Evolutionary conservation across 2,329 filamentous ascomycete genomes (phyloP), one percentile per base, ranked within the genome.

Genomic region (Monosporascus sp.): DNA sequence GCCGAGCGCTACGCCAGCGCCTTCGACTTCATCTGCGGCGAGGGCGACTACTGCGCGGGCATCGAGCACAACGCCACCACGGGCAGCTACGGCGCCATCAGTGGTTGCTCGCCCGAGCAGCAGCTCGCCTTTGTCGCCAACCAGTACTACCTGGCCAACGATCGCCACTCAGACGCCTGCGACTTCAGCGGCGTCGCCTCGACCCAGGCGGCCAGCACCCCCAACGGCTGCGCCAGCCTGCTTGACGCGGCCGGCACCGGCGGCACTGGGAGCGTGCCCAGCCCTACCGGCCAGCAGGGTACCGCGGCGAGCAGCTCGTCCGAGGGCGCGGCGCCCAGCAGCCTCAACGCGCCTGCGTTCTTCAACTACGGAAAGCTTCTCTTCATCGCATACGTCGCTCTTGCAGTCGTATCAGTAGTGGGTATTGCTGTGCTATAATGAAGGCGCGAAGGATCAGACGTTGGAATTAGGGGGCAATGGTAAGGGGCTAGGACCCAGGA

Each of bases 61-160:
- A 91, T 94, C 72, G 75, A 72, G 59, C 79, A 78, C 61, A 87
- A 92, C 71, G 80, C 80, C 50, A 82, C 80, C 55, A 80, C 77
- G 20, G 90, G 88, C 65, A 74, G 79, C 56, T 94, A 89, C 71
- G 90, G 90, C 62, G 82, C 87, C 48, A 91, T 89, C 78, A 83
- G 84, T 71, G 90, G 91, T 84, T 95, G 90, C 78, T 77, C 78
- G 61, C 66, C 82, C 64, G 78, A 79, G 61, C 79, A 90, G 72
- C 83, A 91, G 79, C 82, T 95, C 41, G 83, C 82, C 54, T 91
- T 82, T 69, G 87, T 84, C 48, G 81, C 92, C 61, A 84, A 92
- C 75, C 73, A 82, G 62, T 93, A 92, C 79, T 89, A 88, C 76
- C 55, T 59, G 49, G 68, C 77, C 61, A 71, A 70, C 60, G 77